These are phyloP conservation scores for Samsoniella hepiali DNA, from an alignment of 2,329 filamentous ascomycete species.

Conservation along the genomic window DNA sequence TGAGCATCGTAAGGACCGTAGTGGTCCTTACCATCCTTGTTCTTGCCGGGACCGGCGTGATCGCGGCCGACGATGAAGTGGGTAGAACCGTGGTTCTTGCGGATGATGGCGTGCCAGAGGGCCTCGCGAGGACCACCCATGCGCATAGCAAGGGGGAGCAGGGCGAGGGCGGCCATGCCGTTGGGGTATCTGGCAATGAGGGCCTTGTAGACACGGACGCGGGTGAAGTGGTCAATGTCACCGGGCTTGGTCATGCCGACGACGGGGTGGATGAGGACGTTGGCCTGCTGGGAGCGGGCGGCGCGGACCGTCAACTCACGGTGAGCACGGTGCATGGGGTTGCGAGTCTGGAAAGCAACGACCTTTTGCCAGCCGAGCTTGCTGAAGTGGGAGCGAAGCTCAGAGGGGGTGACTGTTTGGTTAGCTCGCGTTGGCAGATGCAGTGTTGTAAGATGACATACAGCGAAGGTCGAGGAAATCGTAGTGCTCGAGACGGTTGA, in stretches of 20 bases:
- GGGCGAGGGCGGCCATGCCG: conserved; percentile 95
- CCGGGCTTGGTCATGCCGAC: conserved; percentile 98
- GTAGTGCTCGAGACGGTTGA: conserved; percentile 96
- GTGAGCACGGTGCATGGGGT: conserved; percentile 99
- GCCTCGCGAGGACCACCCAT: conserved; percentile 98
- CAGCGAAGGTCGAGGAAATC: conserved; percentile 96
- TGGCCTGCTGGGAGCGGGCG: conserved; percentile 91
- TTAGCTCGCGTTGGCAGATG: neutral
- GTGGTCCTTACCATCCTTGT: conserved; percentile 94
- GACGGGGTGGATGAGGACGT: conserved; percentile 98
- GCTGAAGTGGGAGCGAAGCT: conserved; percentile 95
- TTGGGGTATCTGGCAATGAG: conserved; percentile 96
- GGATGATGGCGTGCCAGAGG: conserved; percentile 99
- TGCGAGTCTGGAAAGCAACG: conserved; percentile 98
- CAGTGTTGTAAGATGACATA: conserved; percentile 41
- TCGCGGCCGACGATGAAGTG: conserved; percentile 99
- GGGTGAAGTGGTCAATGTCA: conserved; percentile 99
- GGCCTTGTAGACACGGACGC: conserved; percentile 97
- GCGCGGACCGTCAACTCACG: conserved; percentile 96
- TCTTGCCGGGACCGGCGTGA: conserved; percentile 96
- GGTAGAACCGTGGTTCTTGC: conserved; percentile 98
- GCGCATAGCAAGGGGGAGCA: conserved; percentile 94
- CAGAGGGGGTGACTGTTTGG: conserved; percentile 75
- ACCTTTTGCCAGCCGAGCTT: conserved; percentile 98
- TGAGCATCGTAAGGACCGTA: conserved; percentile 98